These are phyloP conservation scores for Helichrysum umbraculigerum DNA, from an alignment of 129 eudicot species.

Conservation along the genomic window DNA sequence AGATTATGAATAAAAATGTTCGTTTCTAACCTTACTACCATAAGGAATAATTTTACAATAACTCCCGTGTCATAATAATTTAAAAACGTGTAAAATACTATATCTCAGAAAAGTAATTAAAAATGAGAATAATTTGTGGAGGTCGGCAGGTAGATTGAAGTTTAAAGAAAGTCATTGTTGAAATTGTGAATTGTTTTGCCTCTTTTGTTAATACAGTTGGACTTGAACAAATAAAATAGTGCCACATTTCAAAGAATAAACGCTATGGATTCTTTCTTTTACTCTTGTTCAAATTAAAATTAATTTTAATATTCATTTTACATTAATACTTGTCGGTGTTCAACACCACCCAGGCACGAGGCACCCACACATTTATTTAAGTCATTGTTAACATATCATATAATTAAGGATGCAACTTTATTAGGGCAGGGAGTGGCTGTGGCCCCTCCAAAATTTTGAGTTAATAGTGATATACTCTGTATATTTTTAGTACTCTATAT, in stretches of 20 bases:
- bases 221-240: slow-evolving; percentile 17
- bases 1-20: too few relatives aligned
- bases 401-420: too few relatives aligned
- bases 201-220: background rate
- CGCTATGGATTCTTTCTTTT: slow-evolving; percentile 2
- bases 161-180: slow-evolving; percentile 31
- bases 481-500: too few relatives aligned
- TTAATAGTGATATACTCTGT: too few relatives aligned
- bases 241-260: slow-evolving; percentile 21
- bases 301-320: background rate
- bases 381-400: too few relatives aligned
- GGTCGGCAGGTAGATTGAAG: slow-evolving; percentile 32
- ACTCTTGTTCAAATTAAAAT: background rate
- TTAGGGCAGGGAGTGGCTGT: too few relatives aligned
- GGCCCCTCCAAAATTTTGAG: too few relatives aligned
- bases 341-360: background rate
- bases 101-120: background rate
- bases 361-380: too few relatives aligned
- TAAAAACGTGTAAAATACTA: too few relatives aligned
- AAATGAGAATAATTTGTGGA: background rate
- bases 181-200: slow-evolving; percentile 27
- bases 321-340: slow-evolving; percentile 15
- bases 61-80: too few relatives aligned
- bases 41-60: too few relatives aligned
- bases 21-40: too few relatives aligned